Base-by-base conservation (phyloP, 805 yeast species). In the Pichia thaimueangensis region DNA sequence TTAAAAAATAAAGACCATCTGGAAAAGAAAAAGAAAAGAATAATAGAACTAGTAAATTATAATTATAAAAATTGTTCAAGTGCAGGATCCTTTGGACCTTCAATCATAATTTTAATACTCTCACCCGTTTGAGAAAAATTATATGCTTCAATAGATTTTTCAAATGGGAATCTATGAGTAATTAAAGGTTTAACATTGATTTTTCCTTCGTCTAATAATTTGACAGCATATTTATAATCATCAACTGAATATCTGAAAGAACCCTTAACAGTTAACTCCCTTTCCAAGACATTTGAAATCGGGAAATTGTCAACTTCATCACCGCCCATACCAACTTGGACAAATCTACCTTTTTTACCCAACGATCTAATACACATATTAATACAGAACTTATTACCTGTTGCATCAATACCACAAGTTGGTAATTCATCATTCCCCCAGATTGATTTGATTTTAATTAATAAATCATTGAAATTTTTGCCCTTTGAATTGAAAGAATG, bases 261-360 rank as follows among this genome's bases (percentile, higher is more conserved):
- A 19, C 96, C 96, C 53, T 72, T 77, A 51, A 83, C 68, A 1
- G 73, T 68, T 47, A 84, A 60, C 60, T 87, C 95, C 55, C 78
- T 82, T 49, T 74, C 75, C 34, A 80, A 76, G 42, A 86, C 65
- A 46, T 71, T 76, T 7, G 84, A 76, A 54, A 87, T 75, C 43
- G 96, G 95, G 73, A 87, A 81, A n/a, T 50, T 50, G 44, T 71
- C 70, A 47, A 85, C 71, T 35, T 74, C 69, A 32, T 77, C 80
- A 33, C 73, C 75, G 21, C 94, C 91, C 78, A 84, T 84, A 33
- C 96, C 96, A 27, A 85, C 91, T 63, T 86, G 95, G 27, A 85
- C 87, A 54, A 71, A 79, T 38, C 79, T 68, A 19, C 95, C 95
- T 43, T 86, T 87, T 27, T 77, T 69, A 39, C 65, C 73, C 45